Base-by-base conservation (phyloP, 371 early-diverging fungal species). In the Parasitella parasitica region DNA sequence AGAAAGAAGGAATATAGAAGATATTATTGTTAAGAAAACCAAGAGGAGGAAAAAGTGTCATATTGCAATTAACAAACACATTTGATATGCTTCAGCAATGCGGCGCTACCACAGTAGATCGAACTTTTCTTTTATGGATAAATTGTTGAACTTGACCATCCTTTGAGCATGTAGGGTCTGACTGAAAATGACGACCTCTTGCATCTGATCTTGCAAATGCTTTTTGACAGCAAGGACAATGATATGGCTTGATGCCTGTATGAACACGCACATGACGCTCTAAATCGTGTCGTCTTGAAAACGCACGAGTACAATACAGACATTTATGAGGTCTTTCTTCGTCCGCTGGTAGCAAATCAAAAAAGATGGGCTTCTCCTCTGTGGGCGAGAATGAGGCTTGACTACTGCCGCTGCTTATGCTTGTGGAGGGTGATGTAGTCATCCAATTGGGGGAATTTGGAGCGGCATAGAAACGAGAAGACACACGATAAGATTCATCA, bases 181-280 rank as follows among this genome's bases (percentile, higher is more conserved):
- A 58, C 28, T 72, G 71, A 34, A 82, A 77, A 61, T 86, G 86
- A 7, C 85, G 67, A 18, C 77, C 66, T 16, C 87, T 68, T 1
- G 84, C 86, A 67, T 86, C 86, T 9, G 85, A 80, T 46, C 86
- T 69, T 11, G 86, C 78, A 70, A 86, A 86, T 0, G 71, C 57
- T 49, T 81, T 80, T 52, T 75, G 76, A 60, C 86, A 85, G 16
- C 70, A 71, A 39, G 72, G 59, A 50, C 86, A 86, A 12, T 58
- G 28, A 61, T 80, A 85, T 1, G 86, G 85, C 15, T 80, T 84
- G 4, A 73, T 69, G 7, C 86, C 86, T 6, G 87, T 84, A 43
- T 86, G 87, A 6, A 82, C 57, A 1, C 72, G 64, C 2, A 58
- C 36, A 59, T 75, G 75, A 7, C 75, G 63, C 24, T 68, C 59